Percentiles rank a stretch among this genome's conserved stretches.
These are phyloP conservation scores for Gremmenia infestans DNA, from an alignment of 2,329 filamentous ascomycete species.

Conservation along the genomic window DNA sequence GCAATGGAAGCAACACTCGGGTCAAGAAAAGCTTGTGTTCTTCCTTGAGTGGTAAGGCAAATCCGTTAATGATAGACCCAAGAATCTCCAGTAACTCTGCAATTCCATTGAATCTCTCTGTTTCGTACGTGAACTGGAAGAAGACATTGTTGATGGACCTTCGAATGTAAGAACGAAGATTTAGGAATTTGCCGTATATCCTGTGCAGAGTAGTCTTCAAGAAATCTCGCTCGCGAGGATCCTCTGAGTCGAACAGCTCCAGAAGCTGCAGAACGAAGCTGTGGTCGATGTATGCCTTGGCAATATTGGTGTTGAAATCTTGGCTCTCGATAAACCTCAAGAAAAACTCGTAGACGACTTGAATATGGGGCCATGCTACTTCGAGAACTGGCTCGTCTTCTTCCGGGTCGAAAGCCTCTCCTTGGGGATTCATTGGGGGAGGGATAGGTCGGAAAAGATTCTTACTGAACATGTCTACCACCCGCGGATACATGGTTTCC, in stretches of 20 bases:
- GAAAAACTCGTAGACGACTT: conserved; percentile 99
- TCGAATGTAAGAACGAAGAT: conserved; percentile 92
- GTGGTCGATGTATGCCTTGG: conserved; percentile 97
- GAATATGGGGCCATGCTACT: conserved; percentile 98
- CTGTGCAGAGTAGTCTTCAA: conserved; percentile 96
- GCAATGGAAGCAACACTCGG: conserved; percentile 82
- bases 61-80: conserved; percentile 98
- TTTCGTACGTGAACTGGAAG: conserved; percentile 99
- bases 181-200: conserved; percentile 98
- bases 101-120: conserved; percentile 68
- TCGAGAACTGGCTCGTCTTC: conserved; percentile 97
- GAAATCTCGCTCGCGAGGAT: conserved; percentile 93
- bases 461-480: conserved; percentile 99
- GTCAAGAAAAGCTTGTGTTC: conserved; percentile 98
- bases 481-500: conserved; percentile 96
- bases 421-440: conserved; percentile 94
- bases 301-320: conserved; percentile 99
- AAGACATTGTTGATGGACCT: conserved; percentile 99
- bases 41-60: conserved; percentile 92
- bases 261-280: conserved; percentile 93
- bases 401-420: conserved; percentile 96
- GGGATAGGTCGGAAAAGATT: conserved; percentile 97
- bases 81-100: conserved; percentile 25
- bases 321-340: conserved; percentile 98
- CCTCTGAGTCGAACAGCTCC: conserved; percentile 98